Base-by-base conservation (phyloP, 2,329 filamentous ascomycete genomes). In the Trichoderma gracile region DNA sequence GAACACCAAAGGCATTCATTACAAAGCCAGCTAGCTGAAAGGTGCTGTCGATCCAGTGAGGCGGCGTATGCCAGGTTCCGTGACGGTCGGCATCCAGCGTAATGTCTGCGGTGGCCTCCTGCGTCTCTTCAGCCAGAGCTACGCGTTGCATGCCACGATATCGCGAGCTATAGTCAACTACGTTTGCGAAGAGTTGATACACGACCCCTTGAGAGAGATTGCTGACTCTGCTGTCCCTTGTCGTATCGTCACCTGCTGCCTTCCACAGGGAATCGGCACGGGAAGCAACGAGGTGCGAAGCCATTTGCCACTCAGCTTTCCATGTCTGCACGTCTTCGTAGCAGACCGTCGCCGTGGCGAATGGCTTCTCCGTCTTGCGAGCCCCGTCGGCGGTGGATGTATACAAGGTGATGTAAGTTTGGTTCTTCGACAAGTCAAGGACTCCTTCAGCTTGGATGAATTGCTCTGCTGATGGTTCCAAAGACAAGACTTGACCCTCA, bases 1-100 rank as follows among this genome's bases (percentile, higher is more conserved):
- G 50, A 1, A 53, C 30, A 9, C 50, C 50, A 38, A 53, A 55
- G 9, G 81, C 82, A 69, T 86, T 82, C 84, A 64, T 86, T 1
- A 58, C 43, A 5, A 58, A 58, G 5, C 55, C 55, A 15, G 55
- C 55, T 0, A 58, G 82, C 70, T 86, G 83, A 69, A 81, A 82
- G 66, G 83, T 72, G 66, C 81, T 84, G 70, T 86, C 83, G 62
- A 86, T 82, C 78, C 81, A 85, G 74, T 83, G 83, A 1, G 84
- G 84, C 23, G 40, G 40, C 15, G 38, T 42, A 27, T 40, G 21
- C 52, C 52, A 55, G 9, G 25, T 46, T n/a, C 55, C 55, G 10
- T 46, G 40, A 14, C 14, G 25, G 6, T 58, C 55, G 19, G 33
- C 17, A 15, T 30, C 25, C 23, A 58, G 5, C 3, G 10, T 47